Percentiles rank a stretch among this genome's conserved stretches.
Conservation (phyloP, 1,139 yeast genomes). For the Pichia sp. region DNA sequence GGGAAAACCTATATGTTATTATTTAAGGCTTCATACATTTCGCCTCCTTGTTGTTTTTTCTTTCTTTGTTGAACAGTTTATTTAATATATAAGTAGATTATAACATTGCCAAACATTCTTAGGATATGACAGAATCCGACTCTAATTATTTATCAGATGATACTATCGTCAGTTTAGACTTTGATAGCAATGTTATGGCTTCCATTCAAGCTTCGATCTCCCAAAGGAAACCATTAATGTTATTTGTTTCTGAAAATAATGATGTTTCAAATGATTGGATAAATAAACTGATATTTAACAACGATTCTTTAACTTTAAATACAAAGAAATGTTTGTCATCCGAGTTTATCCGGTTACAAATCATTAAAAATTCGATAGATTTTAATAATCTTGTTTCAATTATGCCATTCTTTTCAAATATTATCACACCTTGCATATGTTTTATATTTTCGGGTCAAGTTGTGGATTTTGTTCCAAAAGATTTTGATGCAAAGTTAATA, state of each 20-base stretch:
- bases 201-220: conserved; percentile 36
- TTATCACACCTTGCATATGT: conserved; percentile 43
- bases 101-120: no score
- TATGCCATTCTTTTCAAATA: conserved; percentile 37
- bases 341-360: conserved; percentile 38
- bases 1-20: no score
- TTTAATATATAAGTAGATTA: no score
- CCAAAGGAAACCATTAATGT: conserved; percentile 37
- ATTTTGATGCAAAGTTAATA: conserved; percentile 28
- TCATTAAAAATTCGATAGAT: conserved; percentile 42
- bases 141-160: no score
- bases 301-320: conserved; percentile 11
- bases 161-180: not conserved
- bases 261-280: conserved; percentile 25
- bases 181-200: conserved; percentile 5
- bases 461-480: conserved; percentile 36
- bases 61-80: no score
- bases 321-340: no score
- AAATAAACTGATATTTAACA: conserved; percentile 12
- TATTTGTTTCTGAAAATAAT: conserved; percentile 30
- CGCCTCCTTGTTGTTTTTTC: no score
- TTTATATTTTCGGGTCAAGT: conserved; percentile 40
- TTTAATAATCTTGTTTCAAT: conserved; percentile 44
- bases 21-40: no score
- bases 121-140: no score